Evolutionary conservation across 192 early-diverging fungal species (phyloP).

Genomic region (Mycoemilia scoparia): DNA sequence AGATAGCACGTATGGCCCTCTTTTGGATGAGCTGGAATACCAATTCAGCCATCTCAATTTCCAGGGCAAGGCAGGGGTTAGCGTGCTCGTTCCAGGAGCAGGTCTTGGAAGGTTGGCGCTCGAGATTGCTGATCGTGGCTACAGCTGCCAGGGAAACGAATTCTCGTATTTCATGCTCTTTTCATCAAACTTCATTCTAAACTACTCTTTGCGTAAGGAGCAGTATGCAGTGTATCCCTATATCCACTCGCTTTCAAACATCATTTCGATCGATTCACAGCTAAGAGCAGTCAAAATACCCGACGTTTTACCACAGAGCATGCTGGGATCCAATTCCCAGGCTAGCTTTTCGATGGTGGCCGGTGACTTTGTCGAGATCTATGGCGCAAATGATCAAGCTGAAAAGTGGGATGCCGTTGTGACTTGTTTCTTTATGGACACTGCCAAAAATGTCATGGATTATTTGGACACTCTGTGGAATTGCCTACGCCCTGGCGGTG

Average conservation of each 20-base stretch:
- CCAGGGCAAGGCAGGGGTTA: constrained; percentile 32
- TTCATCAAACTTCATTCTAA: constrained; percentile 87
- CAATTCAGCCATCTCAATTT: constrained; percentile 22
- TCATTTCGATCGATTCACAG: constrained; percentile 35
- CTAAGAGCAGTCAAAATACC: constrained; percentile 55
- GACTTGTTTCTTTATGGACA: constrained; percentile 96
- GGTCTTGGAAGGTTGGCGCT: constrained; percentile 85
- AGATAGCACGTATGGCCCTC: constrained; percentile 56
- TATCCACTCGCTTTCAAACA: constrained; percentile 83
- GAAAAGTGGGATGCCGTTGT: constrained; percentile 77
- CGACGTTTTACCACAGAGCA: constrained; percentile 50
- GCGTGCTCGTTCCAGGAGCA: constrained; percentile 84
- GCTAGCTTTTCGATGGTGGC: constrained; percentile 92
- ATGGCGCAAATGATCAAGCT: constrained; percentile 38
- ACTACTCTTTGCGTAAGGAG: constrained; percentile 37
- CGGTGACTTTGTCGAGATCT: constrained; percentile 91
- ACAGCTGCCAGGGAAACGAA: constrained; percentile 78
- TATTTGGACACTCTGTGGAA: constrained; percentile 73
- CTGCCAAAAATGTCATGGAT: constrained; percentile 76
- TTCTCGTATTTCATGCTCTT: constrained; percentile 95
- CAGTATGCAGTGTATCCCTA: constrained; percentile 73
- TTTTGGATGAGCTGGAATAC: constrained; percentile 49
- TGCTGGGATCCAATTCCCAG: constrained; percentile 13
- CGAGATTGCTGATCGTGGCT: constrained; percentile 69
- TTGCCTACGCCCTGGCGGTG: constrained; percentile 52